Evolutionary conservation across 129 eudicot genomes (phyloP), one percentile per base, ranked within the genome.

Genomic region (Artemisia annua): DNA sequence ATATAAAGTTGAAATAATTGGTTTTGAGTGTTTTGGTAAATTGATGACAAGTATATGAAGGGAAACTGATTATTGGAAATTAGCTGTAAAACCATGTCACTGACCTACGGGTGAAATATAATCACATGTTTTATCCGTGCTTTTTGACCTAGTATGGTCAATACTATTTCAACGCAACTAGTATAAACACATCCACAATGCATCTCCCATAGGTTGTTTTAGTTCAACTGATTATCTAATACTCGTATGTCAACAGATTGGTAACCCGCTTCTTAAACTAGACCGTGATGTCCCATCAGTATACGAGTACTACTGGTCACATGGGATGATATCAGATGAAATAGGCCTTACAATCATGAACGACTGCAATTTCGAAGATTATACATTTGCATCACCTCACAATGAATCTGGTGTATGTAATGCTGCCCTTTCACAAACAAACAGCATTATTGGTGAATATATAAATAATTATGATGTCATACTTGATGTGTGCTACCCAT

Each of bases 261-360:
- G 99, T 15, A 94, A 94, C 68, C 99, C 99, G 19, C 97, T 94
- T 71, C 91, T 94, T 56, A 88, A 74, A 68, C 90, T 94, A 17
- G 99, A 88, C 26, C 90, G 89, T 4, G 99, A 94, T 77, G 80
- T 69, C 9, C 96, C 97, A 53, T 83, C 99, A 16, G 82, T 85
- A 11, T 90, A 86, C 71, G 99, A 94, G 64, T 94, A 71, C 77
- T 94, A 88, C 69, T 94, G 99, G 99, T 94, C 99, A 13, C 99
- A 94, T 48, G 99, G 99, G 61, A 94, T 94, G 99, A 94, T 94
- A 53, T 94, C 99, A 6, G 99, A 94, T 81, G 99, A 94, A 81
- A 61, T 88, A 5, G 96, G 97, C 49, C 97, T 90, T 30, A 56
- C 91, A 3, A 82, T 94, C 57, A 90, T 80, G 84, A 90, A 90